These are phyloP conservation scores for Ophiobolus disseminans DNA, from an alignment of 2,329 filamentous ascomycete genomes.

Conservation along the genomic window DNA sequence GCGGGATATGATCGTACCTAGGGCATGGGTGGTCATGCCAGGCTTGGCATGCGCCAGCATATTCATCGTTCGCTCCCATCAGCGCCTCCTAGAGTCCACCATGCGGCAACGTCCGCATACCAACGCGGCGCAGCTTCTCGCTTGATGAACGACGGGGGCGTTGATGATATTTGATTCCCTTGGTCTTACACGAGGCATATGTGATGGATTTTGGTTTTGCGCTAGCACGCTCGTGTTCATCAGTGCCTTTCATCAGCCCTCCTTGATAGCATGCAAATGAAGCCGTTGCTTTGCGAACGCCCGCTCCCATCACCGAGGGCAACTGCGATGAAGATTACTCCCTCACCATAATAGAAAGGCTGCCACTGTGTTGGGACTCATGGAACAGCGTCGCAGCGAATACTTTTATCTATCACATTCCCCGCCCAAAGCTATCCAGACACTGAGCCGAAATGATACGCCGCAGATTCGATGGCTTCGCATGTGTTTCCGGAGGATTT, in stretches of 20 bases:
- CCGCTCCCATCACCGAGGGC: not conserved
- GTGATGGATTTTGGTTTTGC: slow-evolving; percentile 8
- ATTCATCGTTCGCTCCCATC: slow-evolving; percentile 14
- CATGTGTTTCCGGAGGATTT: slow-evolving; percentile 9
- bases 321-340: too few relatives aligned
- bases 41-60: too few relatives aligned
- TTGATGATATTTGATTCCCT: not conserved
- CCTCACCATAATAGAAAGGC: not conserved
- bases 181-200: not conserved
- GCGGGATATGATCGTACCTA: slow-evolving; percentile 21
- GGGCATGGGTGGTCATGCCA: slow-evolving; percentile 21
- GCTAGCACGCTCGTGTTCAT: slow-evolving; percentile 15
- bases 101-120: slow-evolving; percentile 5
- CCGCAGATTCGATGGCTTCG: not conserved
- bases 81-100: not conserved
- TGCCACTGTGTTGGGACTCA: not conserved
- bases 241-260: slow-evolving; percentile 16
- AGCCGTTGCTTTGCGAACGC: too few relatives aligned
- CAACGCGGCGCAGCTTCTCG: slow-evolving; percentile 1
- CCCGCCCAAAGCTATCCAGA: too few relatives aligned
- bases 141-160: not conserved
- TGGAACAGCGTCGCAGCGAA: not conserved
- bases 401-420: not conserved
- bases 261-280: too few relatives aligned
- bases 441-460: not conserved